Evolutionary conservation across 208 protist species (phyloP), one percentile per base, ranked within the genome.

Genomic region (Crithidia expoeki): DNA sequence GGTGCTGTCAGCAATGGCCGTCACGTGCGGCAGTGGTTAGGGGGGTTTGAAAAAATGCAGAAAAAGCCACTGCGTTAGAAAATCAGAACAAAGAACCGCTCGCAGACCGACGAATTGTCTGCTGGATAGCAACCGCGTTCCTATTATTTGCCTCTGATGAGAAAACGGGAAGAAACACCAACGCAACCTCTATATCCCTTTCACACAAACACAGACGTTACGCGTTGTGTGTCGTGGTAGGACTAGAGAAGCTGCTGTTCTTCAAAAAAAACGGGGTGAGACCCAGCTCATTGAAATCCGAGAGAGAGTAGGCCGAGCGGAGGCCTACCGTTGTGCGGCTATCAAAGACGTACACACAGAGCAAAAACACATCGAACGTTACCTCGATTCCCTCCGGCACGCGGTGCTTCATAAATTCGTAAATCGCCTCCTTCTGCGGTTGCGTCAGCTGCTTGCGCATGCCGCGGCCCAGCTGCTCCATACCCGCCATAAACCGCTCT

Each of bases 381-480:
- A 91, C 62, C 65, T 83, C 80, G 59, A 50, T 70, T 34, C 64
- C 73, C 19, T 66, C 61, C 28, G 83, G 76, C 58, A 79, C 75
- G 62, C 78, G 73, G 23, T 84, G 73, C 36, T 59, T 63, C 62
- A 94, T 62, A 44, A 84, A 94, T 1, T 92, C 83, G 70, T 84
- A 94, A 23, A 94, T 88, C 36, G 78, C 83, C 16, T 94, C 83
- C 73, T 83, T 85, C 70, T 94, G 89, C 51, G 68, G 80, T 67
- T 86, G 80, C 23, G 85, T 87, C 23, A 94, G 75, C 73, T 92
- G 85, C 79, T 89, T 90, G 23, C 85, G 85, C 89, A 93, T 92
- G 28, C 89, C 84, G 2, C 83, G 84, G 33, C 84, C 74, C 30
- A 94, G 74, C 72, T 91, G 86, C 52, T 74, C 63, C 72, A 94